Evolutionary conservation across 305 asterid genomes (phyloP).

Genomic region (Striga hermonthica): DNA sequence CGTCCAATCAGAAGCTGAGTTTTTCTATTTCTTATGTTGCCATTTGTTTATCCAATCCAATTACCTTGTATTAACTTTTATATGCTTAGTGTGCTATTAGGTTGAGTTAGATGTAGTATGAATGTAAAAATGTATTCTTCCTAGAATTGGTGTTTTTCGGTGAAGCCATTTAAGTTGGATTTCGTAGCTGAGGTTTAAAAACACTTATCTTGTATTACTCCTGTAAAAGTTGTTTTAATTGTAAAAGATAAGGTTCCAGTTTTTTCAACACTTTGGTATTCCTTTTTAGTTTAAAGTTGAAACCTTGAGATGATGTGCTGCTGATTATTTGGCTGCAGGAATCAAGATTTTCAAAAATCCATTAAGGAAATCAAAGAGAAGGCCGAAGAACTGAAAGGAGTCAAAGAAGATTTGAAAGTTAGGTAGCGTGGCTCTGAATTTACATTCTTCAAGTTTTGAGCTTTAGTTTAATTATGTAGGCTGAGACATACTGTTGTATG

Average conservation of each 20-base stretch:
- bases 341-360: constrained; percentile 64
- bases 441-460: constrained; percentile 24
- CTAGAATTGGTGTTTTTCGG: neutral
- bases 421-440: constrained; percentile 48
- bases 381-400: constrained; percentile 67
- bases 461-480: constrained; percentile 40
- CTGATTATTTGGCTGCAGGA: constrained; percentile 39
- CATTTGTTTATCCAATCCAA: no score
- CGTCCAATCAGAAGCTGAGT: neutral
- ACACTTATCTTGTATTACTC: no score
- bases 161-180: neutral
- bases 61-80: no score
- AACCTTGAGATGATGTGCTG: no score
- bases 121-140: neutral
- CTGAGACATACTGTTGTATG: constrained; percentile 98
- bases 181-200: neutral
- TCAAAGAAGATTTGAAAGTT: constrained; percentile 65
- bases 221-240: neutral
- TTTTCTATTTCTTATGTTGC: neutral
- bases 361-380: constrained; percentile 75
- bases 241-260: neutral
- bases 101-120: no score
- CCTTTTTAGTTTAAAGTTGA: no score
- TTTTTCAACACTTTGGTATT: no score
- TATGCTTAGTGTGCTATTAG: no score